These are phyloP conservation scores for Parascedosporium putredinis DNA, from an alignment of 2,329 filamentous ascomycete species.

Conservation along the genomic window DNA sequence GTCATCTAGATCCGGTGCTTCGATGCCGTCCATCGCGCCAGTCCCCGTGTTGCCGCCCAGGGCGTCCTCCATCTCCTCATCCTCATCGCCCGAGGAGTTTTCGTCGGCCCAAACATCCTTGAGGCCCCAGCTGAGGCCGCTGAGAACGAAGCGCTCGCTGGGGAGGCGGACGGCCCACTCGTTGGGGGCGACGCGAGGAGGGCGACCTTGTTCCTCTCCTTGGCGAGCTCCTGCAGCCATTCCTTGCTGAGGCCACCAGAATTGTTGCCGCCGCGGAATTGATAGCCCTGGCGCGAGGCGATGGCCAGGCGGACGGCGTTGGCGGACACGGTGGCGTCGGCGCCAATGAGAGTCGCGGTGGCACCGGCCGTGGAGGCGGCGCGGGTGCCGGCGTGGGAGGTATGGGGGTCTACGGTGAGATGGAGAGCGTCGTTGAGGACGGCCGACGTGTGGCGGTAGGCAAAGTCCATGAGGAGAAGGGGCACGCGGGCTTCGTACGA, in stretches of 20 bases:
- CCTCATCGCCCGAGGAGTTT: slow-evolving; percentile 32
- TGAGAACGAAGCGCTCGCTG: slow-evolving; percentile 58
- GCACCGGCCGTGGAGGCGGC: slow-evolving; percentile 39
- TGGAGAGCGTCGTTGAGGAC: slow-evolving; percentile 63
- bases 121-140: slow-evolving; percentile 54
- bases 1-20: slow-evolving; percentile 29
- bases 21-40: slow-evolving; percentile 36
- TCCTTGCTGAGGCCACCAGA: slow-evolving; percentile 56
- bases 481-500: slow-evolving; percentile 76
- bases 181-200: slow-evolving; percentile 52
- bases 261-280: slow-evolving; percentile 50
- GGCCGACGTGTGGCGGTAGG: slow-evolving; percentile 68
- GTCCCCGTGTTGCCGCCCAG: slow-evolving; percentile 17
- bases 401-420: slow-evolving; percentile 58
- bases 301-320: slow-evolving; percentile 66
- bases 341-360: slow-evolving; percentile 32
- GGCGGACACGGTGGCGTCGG: slow-evolving; percentile 48
- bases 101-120: slow-evolving; percentile 46
- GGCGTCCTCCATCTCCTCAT: slow-evolving; percentile 25
- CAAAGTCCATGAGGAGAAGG: slow-evolving; percentile 74
- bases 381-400: slow-evolving; percentile 42
- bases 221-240: slow-evolving; percentile 65
- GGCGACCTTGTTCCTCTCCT: slow-evolving; percentile 56
- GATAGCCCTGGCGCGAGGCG: slow-evolving; percentile 54
- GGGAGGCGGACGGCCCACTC: slow-evolving; percentile 60